A percentile compares a stretch with the other conserved stretches of the same genome.
Evolutionary conservation across 768 basidiomycete genomes (phyloP).

Genomic region (Plicaturopsis crispa): DNA sequence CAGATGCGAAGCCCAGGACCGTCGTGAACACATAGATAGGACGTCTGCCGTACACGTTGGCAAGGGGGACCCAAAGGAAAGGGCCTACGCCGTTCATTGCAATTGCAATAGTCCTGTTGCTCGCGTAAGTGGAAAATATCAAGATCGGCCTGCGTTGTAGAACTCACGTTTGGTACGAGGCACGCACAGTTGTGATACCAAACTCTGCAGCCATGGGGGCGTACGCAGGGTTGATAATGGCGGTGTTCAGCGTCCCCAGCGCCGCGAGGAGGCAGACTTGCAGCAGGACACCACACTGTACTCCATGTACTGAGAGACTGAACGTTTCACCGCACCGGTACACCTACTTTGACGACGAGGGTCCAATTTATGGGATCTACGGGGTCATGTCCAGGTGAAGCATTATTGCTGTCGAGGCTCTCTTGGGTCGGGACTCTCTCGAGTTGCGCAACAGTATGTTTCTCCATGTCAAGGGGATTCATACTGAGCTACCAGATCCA

Average conservation of each 20-base stretch:
- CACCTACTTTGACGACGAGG: too few species aligned
- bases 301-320: too few species aligned
- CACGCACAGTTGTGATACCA: conserved; percentile 25
- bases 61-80: conserved; percentile 29
- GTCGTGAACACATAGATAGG: conserved; percentile 28
- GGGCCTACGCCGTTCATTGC: conserved; percentile 26
- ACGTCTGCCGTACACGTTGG: conserved; percentile 32
- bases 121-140: conserved; percentile 5
- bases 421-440: too few species aligned
- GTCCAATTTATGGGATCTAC: too few species aligned
- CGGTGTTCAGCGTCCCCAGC: conserved; percentile 29
- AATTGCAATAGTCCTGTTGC: conserved; percentile 14
- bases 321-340: too few species aligned
- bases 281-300: too few species aligned
- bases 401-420: too few species aligned
- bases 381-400: too few species aligned
- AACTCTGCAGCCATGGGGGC: conserved; percentile 30
- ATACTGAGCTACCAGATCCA: too few species aligned
- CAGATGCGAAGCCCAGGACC: conserved; percentile 25
- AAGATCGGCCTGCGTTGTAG: neutral
- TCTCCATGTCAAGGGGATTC: too few species aligned
- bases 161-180: conserved; percentile 28
- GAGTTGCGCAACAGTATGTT: too few species aligned
- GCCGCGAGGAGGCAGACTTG: conserved; percentile 28
- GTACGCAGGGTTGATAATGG: conserved; percentile 30